A percentile compares a stretch with the other conserved stretches of the same genome.
phyloP scores from a whole-genome alignment of 208 protist species.

The Angomonas deanei region DNA sequence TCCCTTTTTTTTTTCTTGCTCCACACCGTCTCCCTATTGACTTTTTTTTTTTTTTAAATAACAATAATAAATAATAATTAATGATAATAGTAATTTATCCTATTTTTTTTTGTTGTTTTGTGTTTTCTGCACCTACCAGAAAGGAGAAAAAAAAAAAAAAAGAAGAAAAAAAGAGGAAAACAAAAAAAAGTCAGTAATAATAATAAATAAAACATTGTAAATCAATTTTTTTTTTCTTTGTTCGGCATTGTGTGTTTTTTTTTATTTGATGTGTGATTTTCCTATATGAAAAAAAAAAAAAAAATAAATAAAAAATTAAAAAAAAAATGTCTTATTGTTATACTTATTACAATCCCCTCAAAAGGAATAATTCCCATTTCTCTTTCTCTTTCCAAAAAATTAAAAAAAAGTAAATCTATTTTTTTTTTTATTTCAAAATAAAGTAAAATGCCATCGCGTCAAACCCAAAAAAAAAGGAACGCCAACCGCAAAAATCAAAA shows the following conservation, averaged over 20 bases:
- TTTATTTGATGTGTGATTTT: neutral
- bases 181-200: neutral
- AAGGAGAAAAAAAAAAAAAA: constrained; percentile 4
- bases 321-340: neutral
- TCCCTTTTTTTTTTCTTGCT: constrained; percentile 6
- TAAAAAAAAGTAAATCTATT: neutral
- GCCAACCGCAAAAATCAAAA: constrained; percentile 24
- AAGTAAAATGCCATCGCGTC: constrained; percentile 3
- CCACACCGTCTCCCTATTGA: neutral
- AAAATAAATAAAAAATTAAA: neutral
- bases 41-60: neutral
- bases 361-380: constrained; percentile 2
- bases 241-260: neutral
- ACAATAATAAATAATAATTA: neutral
- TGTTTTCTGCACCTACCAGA: too few species aligned
- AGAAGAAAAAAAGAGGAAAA: neutral
- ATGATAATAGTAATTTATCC: too few species aligned
- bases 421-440: constrained; percentile 7
- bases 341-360: neutral
- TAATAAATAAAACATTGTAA: neutral
- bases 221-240: neutral
- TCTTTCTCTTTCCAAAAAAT: neutral
- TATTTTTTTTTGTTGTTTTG: too few species aligned
- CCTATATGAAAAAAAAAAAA: neutral
- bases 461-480: constrained; percentile 9